A percentile compares a stretch with the other conserved stretches of the same genome.
Conservation (phyloP, 208 protist species). For the Herpetomonas samuelpessoai region DNA sequence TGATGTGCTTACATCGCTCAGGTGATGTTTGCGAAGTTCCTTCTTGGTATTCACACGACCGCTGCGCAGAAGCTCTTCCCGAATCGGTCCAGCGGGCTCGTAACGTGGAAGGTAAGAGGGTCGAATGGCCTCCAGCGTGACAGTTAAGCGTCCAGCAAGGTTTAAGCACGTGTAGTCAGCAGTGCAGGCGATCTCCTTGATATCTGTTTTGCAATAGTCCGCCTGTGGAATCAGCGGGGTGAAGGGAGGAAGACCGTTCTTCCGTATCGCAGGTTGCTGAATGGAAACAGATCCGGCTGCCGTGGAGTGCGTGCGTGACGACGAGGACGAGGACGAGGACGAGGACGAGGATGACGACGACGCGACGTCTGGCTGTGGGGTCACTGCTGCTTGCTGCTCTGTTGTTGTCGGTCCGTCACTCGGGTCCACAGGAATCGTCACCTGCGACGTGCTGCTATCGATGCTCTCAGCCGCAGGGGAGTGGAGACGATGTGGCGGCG, state of each 20-base stretch:
- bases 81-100: conserved; percentile 16
- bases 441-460: background rate
- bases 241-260: conserved; percentile 12
- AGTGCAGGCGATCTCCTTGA: conserved; percentile 40
- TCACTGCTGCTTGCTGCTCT: background rate
- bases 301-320: background rate
- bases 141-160: conserved; percentile 3
- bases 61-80: conserved; percentile 5
- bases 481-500: no score
- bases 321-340: background rate
- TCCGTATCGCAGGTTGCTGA: background rate
- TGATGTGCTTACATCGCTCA: no score
- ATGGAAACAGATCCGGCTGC: no score
- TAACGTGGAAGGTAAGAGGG: conserved; percentile 21
- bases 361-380: background rate
- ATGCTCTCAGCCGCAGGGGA: no score
- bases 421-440: background rate
- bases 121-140: conserved; percentile 26
- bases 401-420: background rate
- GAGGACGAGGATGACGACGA: background rate
- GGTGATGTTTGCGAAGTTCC: background rate
- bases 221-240: conserved; percentile 39
- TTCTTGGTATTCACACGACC: conserved; percentile 8
- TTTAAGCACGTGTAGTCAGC: conserved; percentile 29
- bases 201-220: conserved; percentile 45